Evolutionary conservation across 495 filamentous ascomycete genomes (phyloP).

Genomic region (Penicillium samsonianum): DNA sequence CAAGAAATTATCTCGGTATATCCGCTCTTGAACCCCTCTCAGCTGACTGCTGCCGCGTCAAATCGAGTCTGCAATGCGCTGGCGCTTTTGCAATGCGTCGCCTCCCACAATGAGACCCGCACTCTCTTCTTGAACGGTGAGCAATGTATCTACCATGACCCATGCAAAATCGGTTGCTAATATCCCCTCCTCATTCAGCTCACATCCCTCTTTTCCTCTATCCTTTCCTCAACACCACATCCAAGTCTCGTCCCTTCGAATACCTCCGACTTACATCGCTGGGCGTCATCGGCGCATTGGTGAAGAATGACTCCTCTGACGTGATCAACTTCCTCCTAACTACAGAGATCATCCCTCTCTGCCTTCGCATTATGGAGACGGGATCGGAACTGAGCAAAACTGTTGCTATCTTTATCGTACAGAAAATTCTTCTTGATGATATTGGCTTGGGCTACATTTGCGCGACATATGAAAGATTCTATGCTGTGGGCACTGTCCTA

Average conservation of each 20-base stretch:
- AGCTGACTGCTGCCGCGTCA: slow-evolving; percentile 92
- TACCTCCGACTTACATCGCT: slow-evolving; percentile 96
- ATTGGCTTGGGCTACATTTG: slow-evolving; percentile 98
- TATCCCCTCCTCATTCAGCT: slow-evolving; percentile 51
- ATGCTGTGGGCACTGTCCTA: slow-evolving; percentile 94
- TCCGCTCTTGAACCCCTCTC: slow-evolving; percentile 91
- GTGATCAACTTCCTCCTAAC: slow-evolving; percentile 99
- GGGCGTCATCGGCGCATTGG: slow-evolving; percentile 95
- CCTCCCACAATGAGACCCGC: slow-evolving; percentile 94
- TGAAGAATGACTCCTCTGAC: slow-evolving; percentile 98
- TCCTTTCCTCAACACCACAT: slow-evolving; percentile 98
- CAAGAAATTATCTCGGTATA: slow-evolving; percentile 99
- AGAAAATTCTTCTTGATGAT: slow-evolving; percentile 97
- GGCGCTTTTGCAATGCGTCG: slow-evolving; percentile 94
- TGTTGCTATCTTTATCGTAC: slow-evolving; percentile 99
- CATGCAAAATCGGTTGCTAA: slow-evolving; percentile 13
- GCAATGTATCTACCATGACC: slow-evolving; percentile 16
- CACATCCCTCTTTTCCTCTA: slow-evolving; percentile 98
- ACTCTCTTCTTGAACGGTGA: slow-evolving; percentile 88
- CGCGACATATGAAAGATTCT: slow-evolving; percentile 99
- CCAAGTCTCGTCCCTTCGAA: slow-evolving; percentile 96
- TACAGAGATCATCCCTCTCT: slow-evolving; percentile 97
- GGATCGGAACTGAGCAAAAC: slow-evolving; percentile 98
- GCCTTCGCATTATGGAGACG: slow-evolving; percentile 98
- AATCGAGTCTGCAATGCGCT: slow-evolving; percentile 98